Conservation (phyloP, 106 monocot species). For the Dioscorea alata region DNA sequence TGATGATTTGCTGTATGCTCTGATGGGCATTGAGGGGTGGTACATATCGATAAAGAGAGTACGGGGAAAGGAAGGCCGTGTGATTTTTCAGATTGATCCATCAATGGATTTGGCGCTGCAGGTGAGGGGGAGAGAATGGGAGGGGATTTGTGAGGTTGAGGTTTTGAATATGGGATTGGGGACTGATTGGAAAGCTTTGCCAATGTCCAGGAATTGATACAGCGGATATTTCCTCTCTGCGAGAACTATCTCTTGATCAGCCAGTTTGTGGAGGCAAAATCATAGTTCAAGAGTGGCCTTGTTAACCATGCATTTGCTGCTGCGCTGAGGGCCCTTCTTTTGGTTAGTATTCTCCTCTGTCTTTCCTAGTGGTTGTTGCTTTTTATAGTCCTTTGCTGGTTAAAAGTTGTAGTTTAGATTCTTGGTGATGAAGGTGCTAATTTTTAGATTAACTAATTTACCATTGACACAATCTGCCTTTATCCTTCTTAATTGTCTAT, state of each 20-base stretch:
- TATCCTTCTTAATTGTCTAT: too few relatives aligned
- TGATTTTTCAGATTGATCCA: constrained; percentile 71
- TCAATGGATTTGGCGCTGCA: constrained; percentile 88
- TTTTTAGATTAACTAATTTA: too few relatives aligned
- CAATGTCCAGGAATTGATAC: constrained; percentile 66
- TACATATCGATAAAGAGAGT: constrained; percentile 81
- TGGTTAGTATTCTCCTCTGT: constrained; percentile 32
- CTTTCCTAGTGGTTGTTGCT: too few relatives aligned
- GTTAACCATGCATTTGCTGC: constrained; percentile 97
- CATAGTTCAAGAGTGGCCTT: constrained; percentile 75
- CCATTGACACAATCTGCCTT: too few relatives aligned
- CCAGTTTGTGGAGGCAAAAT: constrained; percentile 89
- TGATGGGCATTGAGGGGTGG: constrained; percentile 88
- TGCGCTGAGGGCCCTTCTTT: constrained; percentile 74
- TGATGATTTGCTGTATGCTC: constrained; percentile 80
- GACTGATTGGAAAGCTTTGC: background rate
- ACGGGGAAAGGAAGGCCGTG: constrained; percentile 53
- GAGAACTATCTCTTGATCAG: constrained; percentile 62
- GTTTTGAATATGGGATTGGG: background rate
- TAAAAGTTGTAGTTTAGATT: too few relatives aligned
- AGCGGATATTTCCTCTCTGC: constrained; percentile 82
- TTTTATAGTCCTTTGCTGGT: too few relatives aligned
- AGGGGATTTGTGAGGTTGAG: background rate
- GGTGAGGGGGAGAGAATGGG: constrained; percentile 20
- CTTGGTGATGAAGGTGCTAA: too few relatives aligned